Conservation (phyloP, 2,329 filamentous ascomycete genomes). For the Fusarium sp. region DNA sequence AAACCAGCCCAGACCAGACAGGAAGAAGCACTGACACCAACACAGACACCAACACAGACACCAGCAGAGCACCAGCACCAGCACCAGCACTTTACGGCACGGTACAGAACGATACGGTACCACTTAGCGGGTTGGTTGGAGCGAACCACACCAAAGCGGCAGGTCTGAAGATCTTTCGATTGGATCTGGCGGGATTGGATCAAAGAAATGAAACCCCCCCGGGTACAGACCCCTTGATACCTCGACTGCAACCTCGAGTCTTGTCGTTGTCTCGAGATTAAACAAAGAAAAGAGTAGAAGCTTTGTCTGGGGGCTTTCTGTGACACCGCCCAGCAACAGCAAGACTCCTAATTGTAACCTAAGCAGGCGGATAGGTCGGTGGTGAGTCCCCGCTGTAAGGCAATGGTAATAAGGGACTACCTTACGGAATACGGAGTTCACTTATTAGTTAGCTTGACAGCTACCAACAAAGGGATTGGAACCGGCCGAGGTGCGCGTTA, state of each 20-base stretch:
- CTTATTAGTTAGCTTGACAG: slow-evolving; percentile 17
- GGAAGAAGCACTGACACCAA: slow-evolving; percentile 23
- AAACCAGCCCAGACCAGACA: slow-evolving; percentile 6
- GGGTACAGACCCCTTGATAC: neutral
- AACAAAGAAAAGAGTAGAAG: slow-evolving; percentile 2
- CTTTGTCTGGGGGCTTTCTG: neutral
- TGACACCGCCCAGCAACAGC: slow-evolving; percentile 9
- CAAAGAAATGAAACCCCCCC: slow-evolving; percentile 17
- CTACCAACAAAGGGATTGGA: slow-evolving; percentile 6
- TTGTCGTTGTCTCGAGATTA: slow-evolving; percentile 24
- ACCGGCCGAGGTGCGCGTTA: slow-evolving; percentile 31
- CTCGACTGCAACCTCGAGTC: slow-evolving; percentile 5
- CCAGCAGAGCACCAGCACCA: neutral
- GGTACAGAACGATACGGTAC: neutral
- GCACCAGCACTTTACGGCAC: neutral
- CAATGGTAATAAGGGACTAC: slow-evolving; percentile 8
- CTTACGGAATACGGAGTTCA: neutral
- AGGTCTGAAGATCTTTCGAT: slow-evolving; percentile 32
- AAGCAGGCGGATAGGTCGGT: slow-evolving; percentile 23
- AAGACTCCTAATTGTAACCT: slow-evolving; percentile 10
- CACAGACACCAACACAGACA: slow-evolving; percentile 6
- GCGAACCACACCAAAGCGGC: slow-evolving; percentile 31
- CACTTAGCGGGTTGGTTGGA: slow-evolving; percentile 4
- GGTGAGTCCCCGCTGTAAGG: slow-evolving; percentile 9
- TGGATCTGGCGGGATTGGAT: slow-evolving; percentile 14